Conservation (phyloP, 768 basidiomycete species). For the Leccinellum luteum region DNA sequence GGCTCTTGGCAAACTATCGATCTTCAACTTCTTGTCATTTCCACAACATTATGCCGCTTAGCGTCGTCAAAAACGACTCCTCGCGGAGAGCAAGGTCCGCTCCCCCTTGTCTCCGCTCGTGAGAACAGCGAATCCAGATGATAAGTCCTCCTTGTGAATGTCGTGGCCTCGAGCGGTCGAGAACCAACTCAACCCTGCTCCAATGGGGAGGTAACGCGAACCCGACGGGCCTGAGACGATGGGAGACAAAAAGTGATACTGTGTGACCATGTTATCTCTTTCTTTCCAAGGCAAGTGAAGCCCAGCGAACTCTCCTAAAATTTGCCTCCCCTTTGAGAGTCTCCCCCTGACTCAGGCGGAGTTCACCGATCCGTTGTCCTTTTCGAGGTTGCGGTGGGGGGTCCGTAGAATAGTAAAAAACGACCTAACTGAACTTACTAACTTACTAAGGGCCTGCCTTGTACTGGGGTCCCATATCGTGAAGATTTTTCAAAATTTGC, state of each 20-base stretch:
- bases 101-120: background rate
- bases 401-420: background rate
- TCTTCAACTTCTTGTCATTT: background rate
- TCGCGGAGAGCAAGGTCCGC: background rate
- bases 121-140: background rate
- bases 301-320: background rate
- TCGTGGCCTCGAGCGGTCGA: background rate
- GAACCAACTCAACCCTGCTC: background rate
- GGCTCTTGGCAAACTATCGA: background rate
- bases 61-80: background rate
- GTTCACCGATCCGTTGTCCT: background rate
- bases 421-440: too few species aligned
- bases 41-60: background rate
- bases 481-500: background rate
- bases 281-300: background rate
- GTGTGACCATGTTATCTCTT: background rate
- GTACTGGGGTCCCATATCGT: too few species aligned
- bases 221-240: background rate
- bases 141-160: background rate
- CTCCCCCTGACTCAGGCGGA: background rate
- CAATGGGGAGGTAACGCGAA: background rate
- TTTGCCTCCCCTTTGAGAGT: background rate
- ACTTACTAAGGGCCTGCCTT: too few species aligned
- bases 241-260: background rate
- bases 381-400: background rate